A percentile compares a stretch with the other conserved stretches of the same genome.
These are phyloP conservation scores for Neltuma alba DNA, from an alignment of 306 rosid species.

Conservation along the genomic window DNA sequence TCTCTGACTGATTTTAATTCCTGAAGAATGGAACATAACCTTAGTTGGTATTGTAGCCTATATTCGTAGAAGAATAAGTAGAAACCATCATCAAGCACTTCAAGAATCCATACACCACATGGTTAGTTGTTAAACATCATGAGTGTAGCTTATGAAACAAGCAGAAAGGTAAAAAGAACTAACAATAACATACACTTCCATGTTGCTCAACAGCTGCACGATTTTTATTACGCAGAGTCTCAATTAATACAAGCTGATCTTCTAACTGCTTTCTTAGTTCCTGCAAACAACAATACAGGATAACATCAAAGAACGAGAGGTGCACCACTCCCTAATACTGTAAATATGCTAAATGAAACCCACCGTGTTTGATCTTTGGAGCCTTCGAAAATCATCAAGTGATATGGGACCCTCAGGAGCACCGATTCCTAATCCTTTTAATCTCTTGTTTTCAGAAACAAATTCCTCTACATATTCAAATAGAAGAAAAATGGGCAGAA, in stretches of 20 bases:
- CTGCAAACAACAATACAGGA: slow-evolving; percentile 45
- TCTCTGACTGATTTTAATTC: slow-evolving; percentile 75
- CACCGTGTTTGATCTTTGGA: slow-evolving; percentile 88
- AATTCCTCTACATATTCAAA: slow-evolving; percentile 55
- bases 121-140: slow-evolving; percentile 18
- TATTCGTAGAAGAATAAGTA: slow-evolving; percentile 20
- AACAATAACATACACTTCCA: slow-evolving; percentile 64
- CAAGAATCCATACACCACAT: slow-evolving; percentile 19
- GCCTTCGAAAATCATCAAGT: slow-evolving; percentile 97
- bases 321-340: background rate
- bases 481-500: background rate
- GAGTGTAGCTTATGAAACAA: slow-evolving; percentile 12
- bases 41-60: slow-evolving; percentile 6
- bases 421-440: slow-evolving; percentile 94
- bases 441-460: slow-evolving; percentile 75
- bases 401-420: slow-evolving; percentile 97
- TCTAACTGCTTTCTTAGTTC: slow-evolving; percentile 97
- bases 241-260: slow-evolving; percentile 68
- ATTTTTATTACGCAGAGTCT: slow-evolving; percentile 61
- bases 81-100: slow-evolving; percentile 17
- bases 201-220: slow-evolving; percentile 61
- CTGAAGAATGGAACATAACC: slow-evolving; percentile 47
- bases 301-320: slow-evolving; percentile 1
- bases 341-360: slow-evolving; percentile 30
- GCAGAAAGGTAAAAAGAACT: slow-evolving; percentile 10